Base-by-base conservation (phyloP, 345 rosid species). In the Brassica nigra region DNA sequence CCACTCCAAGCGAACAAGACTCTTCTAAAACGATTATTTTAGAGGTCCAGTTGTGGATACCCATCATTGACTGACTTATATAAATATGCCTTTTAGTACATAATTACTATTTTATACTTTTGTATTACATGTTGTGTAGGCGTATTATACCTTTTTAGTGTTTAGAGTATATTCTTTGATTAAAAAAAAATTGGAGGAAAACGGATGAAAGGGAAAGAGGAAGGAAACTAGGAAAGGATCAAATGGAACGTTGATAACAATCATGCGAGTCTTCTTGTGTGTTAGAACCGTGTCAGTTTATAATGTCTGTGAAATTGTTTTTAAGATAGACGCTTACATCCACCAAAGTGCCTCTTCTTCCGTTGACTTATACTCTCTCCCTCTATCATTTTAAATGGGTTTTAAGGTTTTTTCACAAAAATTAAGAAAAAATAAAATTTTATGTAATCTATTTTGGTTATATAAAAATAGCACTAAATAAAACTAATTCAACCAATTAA, bases 221-320 rank as follows among this genome's bases (percentile, higher is more conserved):
- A 61, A 61, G 36, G 62, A 59, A 76, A 11, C 65, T 28, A 68
- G 23, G 23, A 36, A 58, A 59, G 3, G 57, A 52, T 52, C 42
- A 5, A 57, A 59, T 42, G 31, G 31, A 69, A 61, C 18, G 75
- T 69, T 77, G 80, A 69, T 37, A 76, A 29, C 6, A 59, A 76
- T 15, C 14, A 44, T 1, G 52, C 28, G 62, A 18, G 14, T 31
- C 11, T 11, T 61, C 52, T 4, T 61, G n/a, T 58, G 18, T 44
- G 14, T 42, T 23, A 27, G 20, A 68, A 68, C 37, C 30, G 70
- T 11, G 72, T 68, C 23, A 29, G 71, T 44, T 36, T 9, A 39
- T 67, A 3, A 39, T 20, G 54, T 66, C 30, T 65, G 55, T 23
- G 71, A 42, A 67, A 11, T 67, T 8, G 71, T 66, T 54, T 2